Evolutionary conservation across 1,284 basidiomycete genomes (phyloP), one percentile per base, ranked within the genome.

Genomic region (Clitocybe nebularis): DNA sequence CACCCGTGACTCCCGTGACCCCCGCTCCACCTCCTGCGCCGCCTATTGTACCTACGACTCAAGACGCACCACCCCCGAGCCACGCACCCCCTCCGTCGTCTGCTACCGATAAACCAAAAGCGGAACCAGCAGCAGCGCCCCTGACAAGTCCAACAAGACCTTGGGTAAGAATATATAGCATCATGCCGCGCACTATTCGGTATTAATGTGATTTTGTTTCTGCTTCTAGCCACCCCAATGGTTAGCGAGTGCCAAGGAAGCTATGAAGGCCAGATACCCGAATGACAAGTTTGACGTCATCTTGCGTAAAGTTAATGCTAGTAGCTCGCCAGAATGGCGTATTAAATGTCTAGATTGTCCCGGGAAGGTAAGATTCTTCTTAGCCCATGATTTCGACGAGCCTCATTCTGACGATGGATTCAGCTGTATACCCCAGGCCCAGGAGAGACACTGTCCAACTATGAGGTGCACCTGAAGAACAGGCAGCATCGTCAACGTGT

Each of bases 301-400:
- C n/a, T 67, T 80, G 14, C 75, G 81, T 39, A 79, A 75, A 56
- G 70, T 76, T 9, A 66, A 68, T 8, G 70, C 74, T 41, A 69
- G 65, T 5, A 70, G 67, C 21, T 61, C 68, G 26, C 70, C 77
- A 2, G 90, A 94, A 61, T 98, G 94, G 93, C 77, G 93, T 14
- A 79, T 97, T 56, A 93, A 91, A 63, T 99, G 95, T 64, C 61
- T 85, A 46, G 95, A 98, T 63, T 98, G 95, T 64, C 92, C 92
- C 50, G 91, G 90, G 57, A 93, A 93, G 76, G 91, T 92, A 48
- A 13, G 73, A 59, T 30, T 25, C 5, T 37, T 26, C 22, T 43
- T 30, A 22, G 32, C 10, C 16, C 39, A 1, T 39, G 13, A 13
- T 20, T 34, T 16, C 10, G 10, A 9, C 8, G 13, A 14, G 2